Base-by-base conservation (phyloP, 768 basidiomycete species). In the Rhizopogon sp. region DNA sequence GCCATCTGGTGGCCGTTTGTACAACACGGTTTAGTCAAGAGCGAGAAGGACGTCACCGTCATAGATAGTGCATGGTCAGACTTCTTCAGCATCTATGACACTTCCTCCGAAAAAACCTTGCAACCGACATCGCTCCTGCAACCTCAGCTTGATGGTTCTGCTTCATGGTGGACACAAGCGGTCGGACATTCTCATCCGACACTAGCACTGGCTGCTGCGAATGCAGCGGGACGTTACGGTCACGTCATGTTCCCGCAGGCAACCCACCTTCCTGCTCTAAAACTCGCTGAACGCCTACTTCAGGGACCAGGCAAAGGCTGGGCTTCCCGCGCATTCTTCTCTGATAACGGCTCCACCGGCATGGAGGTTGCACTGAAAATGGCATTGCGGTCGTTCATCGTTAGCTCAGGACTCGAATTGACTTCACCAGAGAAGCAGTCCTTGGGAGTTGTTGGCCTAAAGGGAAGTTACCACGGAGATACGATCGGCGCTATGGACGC, bases 351-450 rank as follows among this genome's bases (percentile, higher is more conserved):
- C 13, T 92, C 93, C 20, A 98, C 96, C 0, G 96, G 86, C 6
- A 95, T 96, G 85, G 96, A 98, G 67, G 87, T 96, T n/a, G 96
- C 93, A 10, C 72, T 98, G 56, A 98, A 98, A 71, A 98, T 98
- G 96, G 96, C 93, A 0, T 71, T 98, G 42, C 79, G 94, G 25
- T 83, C 87, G 2, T 87, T 78, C 58, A 72, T 80, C 13, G 59
- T 70, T 37, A 73, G 76, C 17, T 61, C 79, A 13, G 63, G 69
- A 16, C 61, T 65, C 10, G 62, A 65, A 1, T 62, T 81, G 6
- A 64, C 71, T 20, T 63, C 69, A 6, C 39, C 55, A 9, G 74
- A 75, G 28, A 74, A 75, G 59, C 81, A 79, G 57, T 70, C 74
- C 25, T 72, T 94, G 4, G 91, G 90, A 4, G 80, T 98, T 1